Percentiles rank a stretch among this genome's conserved stretches.
phyloP scores from a whole-genome alignment of 2,329 filamentous ascomycete genomes.

The Aspergillus hortae region DNA sequence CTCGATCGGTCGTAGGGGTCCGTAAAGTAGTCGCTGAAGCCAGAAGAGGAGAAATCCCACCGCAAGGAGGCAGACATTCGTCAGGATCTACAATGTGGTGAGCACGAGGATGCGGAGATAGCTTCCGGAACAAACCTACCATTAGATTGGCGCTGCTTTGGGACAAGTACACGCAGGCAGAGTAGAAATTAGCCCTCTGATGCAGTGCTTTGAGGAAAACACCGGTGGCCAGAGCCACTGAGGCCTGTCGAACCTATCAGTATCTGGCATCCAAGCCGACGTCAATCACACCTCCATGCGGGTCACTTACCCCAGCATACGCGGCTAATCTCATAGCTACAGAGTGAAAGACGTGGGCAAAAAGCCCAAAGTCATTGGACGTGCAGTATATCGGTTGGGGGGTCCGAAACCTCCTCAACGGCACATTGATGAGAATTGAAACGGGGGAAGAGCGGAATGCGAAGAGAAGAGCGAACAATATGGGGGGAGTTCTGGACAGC shows the following conservation, averaged over 20 bases:
- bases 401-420: slow-evolving; percentile 5
- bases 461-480: slow-evolving; percentile 3
- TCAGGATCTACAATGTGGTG: slow-evolving; percentile 64
- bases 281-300: neutral
- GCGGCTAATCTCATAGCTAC: slow-evolving; percentile 47
- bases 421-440: slow-evolving; percentile 15
- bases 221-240: slow-evolving; percentile 75
- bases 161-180: slow-evolving; percentile 91
- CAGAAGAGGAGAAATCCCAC: slow-evolving; percentile 79
- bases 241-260: slow-evolving; percentile 55
- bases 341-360: slow-evolving; percentile 17
- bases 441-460: slow-evolving; percentile 1
- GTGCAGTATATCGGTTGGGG: slow-evolving; percentile 4
- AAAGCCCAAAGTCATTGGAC: slow-evolving; percentile 28
- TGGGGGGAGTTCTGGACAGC: slow-evolving; percentile 23
- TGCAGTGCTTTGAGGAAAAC: slow-evolving; percentile 89
- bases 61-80: slow-evolving; percentile 81
- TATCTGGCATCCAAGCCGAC: neutral
- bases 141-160: slow-evolving; percentile 95
- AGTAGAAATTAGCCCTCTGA: slow-evolving; percentile 97
- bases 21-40: slow-evolving; percentile 86
- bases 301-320: slow-evolving; percentile 49
- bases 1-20: slow-evolving; percentile 85
- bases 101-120: neutral
- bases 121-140: slow-evolving; percentile 49